phyloP scores from a whole-genome alignment of 306 rosid species.

The Prunus kanzakura region DNA sequence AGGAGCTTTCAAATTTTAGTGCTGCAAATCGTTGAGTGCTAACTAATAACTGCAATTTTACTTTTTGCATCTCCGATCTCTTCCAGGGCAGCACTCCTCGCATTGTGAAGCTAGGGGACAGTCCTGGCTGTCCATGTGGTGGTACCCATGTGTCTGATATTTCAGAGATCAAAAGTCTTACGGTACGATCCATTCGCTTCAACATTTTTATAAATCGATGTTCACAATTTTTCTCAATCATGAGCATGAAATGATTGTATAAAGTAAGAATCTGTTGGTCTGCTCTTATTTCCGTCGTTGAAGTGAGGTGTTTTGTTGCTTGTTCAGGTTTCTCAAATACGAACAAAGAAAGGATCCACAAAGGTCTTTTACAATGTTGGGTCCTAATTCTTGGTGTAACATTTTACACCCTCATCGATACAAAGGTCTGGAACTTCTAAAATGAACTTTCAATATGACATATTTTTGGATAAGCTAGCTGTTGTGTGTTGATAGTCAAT shows the following conservation, averaged over 20 bases:
- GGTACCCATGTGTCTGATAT: conserved; percentile 71
- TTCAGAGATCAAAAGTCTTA: conserved; percentile 52
- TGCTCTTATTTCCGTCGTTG: not conserved
- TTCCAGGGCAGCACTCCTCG: conserved; percentile 70
- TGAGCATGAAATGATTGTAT: not conserved
- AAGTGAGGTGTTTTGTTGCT: not conserved
- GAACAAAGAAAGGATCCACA: conserved; percentile 64
- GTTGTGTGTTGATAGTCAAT: not conserved
- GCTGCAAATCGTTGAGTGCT: not conserved
- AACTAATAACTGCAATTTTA: not conserved
- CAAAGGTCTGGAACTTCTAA: not conserved
- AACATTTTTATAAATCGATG: no score
- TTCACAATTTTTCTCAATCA: not conserved
- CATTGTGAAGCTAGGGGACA: conserved; percentile 49
- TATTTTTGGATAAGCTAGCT: not conserved
- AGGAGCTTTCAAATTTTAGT: not conserved
- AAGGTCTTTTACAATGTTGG: conserved; percentile 61
- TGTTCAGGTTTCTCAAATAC: conserved; percentile 65
- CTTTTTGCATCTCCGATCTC: conserved; percentile 20
- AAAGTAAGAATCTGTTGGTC: not conserved
- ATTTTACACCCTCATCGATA: not conserved
- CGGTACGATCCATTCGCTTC: conserved; percentile 37
- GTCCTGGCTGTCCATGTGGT: conserved; percentile 76
- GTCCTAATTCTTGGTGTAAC: not conserved
- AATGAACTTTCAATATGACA: not conserved